Base-by-base conservation (phyloP, 1,139 yeast species). In the Protomyces macrosporus region DNA sequence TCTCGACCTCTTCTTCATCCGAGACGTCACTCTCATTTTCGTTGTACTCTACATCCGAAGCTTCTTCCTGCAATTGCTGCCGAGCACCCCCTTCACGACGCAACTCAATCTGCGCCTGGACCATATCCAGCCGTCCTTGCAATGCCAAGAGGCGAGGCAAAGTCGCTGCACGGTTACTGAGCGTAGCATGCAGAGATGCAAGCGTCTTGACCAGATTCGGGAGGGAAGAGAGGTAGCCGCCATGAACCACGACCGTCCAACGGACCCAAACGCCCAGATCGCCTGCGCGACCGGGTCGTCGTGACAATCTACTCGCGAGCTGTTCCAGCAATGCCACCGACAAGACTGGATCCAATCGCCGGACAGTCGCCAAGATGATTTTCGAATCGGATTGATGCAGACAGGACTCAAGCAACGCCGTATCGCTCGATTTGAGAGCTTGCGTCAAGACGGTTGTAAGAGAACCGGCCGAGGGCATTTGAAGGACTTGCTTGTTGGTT, bases 201-300 rank as follows among this genome's bases (percentile, higher is more conserved):
- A 95, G 78, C 53, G 88, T 84, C 58, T 81, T 78, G 67, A 83
- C 79, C 67, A 88, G 79, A 68, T 87, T 85, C 54, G 96, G 91
- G 64, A 88, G 78, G 16, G 87, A 81, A 35, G 87, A 82, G 62
- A 86, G 77, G 68, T 84, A 85, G 1, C 95, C 93, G 50, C 98
- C 98, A 74, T 95, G 98, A 48, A 88, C 84, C 55, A 93, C 86
- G 71, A 95, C 79, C 59, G 90, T 86, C 95, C 97, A 91, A 74
- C 91, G 89, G 69, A 91, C 85, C 99, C 99, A 93, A 58, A 84
- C 81, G 68, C 87, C 86, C 68, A 93, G 79, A 67, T 85, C 86
- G 48, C 87, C 88, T 68, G 90, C 90, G 69, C 90, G 82, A 65
- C 80, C 76, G 4, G 85, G 83, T 34, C 80, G 78, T 70, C 95